Evolutionary conservation across 2,329 filamentous ascomycete genomes (phyloP).

Genomic region (Neoarthrinium moseri): DNA sequence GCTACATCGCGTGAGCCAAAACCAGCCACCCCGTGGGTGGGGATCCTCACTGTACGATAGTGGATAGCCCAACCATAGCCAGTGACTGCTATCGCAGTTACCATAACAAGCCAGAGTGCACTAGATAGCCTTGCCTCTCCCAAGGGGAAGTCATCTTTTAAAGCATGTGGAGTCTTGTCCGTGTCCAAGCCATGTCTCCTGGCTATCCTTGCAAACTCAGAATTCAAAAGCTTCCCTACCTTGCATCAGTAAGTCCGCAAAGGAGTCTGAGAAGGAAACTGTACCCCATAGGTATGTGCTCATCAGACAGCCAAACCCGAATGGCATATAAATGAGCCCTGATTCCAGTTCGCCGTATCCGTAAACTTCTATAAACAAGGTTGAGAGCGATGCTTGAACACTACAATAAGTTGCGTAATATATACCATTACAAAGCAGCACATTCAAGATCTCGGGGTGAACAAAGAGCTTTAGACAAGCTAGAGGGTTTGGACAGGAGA

Average conservation of each 20-base stretch:
- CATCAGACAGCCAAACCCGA: constrained; percentile 14
- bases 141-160: constrained; percentile 11
- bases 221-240: constrained; percentile 5
- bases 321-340: constrained; percentile 19
- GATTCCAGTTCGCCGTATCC: constrained; percentile 16
- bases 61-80: constrained; percentile 17
- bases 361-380: constrained; percentile 19
- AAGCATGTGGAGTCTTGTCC: not conserved
- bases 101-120: constrained; percentile 7
- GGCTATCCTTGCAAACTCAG: constrained; percentile 11
- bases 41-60: constrained; percentile 9
- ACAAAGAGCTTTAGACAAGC: constrained; percentile 13
- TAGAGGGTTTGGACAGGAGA: constrained; percentile 14
- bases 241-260: not conserved
- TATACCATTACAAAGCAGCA: constrained; percentile 20
- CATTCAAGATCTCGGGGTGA: constrained; percentile 8
- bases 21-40: not conserved
- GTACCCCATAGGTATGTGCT: constrained; percentile 4
- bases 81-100: constrained; percentile 6
- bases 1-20: constrained; percentile 3
- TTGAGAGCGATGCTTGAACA: constrained; percentile 19
- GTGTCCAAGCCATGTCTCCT: constrained; percentile 1
- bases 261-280: not conserved
- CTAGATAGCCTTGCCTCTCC: constrained; percentile 13
- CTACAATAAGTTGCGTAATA: constrained; percentile 20